A percentile compares a stretch with the other conserved stretches of the same genome.
Evolutionary conservation across 441 rosid genomes (phyloP).

Genomic region (Mallotus repandus): DNA sequence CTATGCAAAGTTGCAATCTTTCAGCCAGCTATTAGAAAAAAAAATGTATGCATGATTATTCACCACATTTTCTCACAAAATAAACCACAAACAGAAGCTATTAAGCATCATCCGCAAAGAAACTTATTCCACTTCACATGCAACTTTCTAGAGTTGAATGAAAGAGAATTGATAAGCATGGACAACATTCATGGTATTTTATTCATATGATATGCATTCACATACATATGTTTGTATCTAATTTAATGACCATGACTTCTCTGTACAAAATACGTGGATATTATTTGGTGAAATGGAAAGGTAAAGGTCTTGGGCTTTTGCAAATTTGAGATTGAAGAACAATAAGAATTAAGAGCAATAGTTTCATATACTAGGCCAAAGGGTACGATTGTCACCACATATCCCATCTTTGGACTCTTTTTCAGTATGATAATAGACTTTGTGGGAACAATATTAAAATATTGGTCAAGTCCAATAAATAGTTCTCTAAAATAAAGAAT

Average conservation of each 20-base stretch:
- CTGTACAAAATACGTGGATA: background rate
- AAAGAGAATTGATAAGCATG: conserved; percentile 3
- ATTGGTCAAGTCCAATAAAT: background rate
- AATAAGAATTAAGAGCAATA: background rate
- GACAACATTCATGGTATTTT: background rate
- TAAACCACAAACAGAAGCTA: too few species aligned
- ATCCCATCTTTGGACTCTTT: background rate
- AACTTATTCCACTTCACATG: background rate
- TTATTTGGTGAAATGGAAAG: background rate
- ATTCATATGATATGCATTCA: too few species aligned
- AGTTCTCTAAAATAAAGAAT: background rate
- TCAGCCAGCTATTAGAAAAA: background rate
- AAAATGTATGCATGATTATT: background rate
- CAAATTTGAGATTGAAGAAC: background rate
- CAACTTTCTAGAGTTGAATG: background rate
- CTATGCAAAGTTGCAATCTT: background rate
- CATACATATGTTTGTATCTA: background rate
- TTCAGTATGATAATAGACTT: background rate
- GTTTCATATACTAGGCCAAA: background rate
- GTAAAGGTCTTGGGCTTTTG: background rate
- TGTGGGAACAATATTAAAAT: background rate
- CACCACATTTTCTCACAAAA: background rate
- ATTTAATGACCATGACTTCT: background rate
- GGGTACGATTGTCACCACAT: background rate
- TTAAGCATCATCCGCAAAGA: too few species aligned